These are phyloP conservation scores for Colletotrichum sp. DNA, from an alignment of 2,329 filamentous ascomycete species.

Conservation along the genomic window DNA sequence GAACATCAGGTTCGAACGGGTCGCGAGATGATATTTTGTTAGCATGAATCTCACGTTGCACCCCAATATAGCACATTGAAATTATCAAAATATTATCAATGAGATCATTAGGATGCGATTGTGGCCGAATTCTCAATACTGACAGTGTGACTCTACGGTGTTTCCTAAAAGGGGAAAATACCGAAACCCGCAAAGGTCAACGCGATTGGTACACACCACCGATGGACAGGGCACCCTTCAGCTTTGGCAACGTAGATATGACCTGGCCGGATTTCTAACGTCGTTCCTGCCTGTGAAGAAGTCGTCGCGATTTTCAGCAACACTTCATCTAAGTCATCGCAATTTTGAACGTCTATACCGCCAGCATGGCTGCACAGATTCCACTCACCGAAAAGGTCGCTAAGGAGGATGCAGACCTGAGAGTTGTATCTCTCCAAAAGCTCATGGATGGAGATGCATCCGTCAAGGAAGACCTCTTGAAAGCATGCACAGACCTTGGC, in stretches of 20 bases:
- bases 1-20: slow-evolving; percentile 24
- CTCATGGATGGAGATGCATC: background rate
- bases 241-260: background rate
- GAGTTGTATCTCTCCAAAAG: background rate
- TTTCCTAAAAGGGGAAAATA: background rate
- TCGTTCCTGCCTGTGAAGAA: background rate
- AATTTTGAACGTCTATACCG: background rate
- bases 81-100: background rate
- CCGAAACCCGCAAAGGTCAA: background rate
- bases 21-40: background rate
- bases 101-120: background rate
- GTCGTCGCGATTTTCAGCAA: background rate
- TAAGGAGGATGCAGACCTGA: background rate
- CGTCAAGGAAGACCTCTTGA: background rate
- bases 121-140: background rate
- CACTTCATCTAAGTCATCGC: background rate
- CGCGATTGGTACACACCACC: background rate
- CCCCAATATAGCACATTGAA: background rate
- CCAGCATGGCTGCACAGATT: background rate
- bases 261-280: background rate
- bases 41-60: background rate
- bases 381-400: background rate
- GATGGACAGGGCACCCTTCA: background rate
- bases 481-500: background rate
- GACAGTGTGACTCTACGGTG: background rate